phyloP scores from a whole-genome alignment of 495 filamentous ascomycete species.

The Pseudoneurospora amorphoporcata region DNA sequence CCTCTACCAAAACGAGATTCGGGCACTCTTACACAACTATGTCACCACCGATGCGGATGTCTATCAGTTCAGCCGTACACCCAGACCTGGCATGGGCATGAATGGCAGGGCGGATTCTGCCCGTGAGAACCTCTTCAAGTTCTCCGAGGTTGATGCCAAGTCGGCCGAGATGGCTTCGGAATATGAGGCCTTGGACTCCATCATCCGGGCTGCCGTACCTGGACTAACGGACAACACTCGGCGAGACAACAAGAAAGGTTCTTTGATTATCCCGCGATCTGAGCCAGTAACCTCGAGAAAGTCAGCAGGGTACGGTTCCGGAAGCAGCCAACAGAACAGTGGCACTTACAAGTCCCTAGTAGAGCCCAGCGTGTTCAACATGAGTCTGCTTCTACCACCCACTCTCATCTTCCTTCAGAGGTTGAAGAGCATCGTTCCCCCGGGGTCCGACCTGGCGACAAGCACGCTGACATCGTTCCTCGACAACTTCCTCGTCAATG shows the following conservation, averaged over 20 bases:
- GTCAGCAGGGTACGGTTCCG: neutral
- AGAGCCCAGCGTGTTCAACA: conserved; percentile 95
- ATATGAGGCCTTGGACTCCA: conserved; percentile 80
- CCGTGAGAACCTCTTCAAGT: conserved; percentile 81
- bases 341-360: conserved; percentile 63
- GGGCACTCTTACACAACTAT: conserved; percentile 90
- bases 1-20: conserved; percentile 63
- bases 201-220: conserved; percentile 82
- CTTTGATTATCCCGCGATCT: conserved; percentile 23
- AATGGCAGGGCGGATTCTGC: conserved; percentile 48
- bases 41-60: conserved; percentile 84
- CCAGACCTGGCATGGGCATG: conserved; percentile 25
- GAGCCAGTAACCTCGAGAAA: conserved; percentile 25
- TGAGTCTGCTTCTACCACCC: conserved; percentile 86
- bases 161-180: conserved; percentile 66
- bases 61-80: conserved; percentile 41
- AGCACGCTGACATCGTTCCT: conserved; percentile 90
- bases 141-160: conserved; percentile 72
- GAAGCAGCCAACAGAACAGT: conserved; percentile 31
- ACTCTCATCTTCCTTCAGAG: conserved; percentile 86
- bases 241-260: conserved; percentile 35
- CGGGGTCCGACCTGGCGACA: conserved; percentile 69
- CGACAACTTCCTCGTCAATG: conserved; percentile 96
- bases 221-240: conserved; percentile 78
- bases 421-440: conserved; percentile 83